Conservation (phyloP, 2,329 filamentous ascomycete species). For the Zymoseptoria ardabiliae region DNA sequence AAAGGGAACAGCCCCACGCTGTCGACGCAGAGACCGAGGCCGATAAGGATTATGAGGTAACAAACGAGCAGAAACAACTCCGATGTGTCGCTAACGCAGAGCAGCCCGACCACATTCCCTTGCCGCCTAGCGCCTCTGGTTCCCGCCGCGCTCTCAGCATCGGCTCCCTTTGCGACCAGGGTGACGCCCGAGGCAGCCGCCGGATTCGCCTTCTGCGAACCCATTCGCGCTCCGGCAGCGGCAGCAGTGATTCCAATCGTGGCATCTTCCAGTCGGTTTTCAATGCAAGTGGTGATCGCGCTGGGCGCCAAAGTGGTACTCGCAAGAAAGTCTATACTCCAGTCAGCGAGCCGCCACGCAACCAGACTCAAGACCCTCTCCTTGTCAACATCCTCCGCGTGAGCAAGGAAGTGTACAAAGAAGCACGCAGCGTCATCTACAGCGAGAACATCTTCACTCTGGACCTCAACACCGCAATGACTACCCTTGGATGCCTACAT, state of each 20-base stretch:
- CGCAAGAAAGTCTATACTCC: neutral
- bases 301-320: neutral
- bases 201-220: constrained; percentile 1
- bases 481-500: constrained; percentile 34
- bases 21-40: constrained; percentile 2
- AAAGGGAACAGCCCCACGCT: constrained; percentile 12
- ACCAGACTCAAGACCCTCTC: constrained; percentile 30
- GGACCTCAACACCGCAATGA: constrained; percentile 31
- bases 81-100: neutral
- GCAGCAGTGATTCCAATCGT: constrained; percentile 1
- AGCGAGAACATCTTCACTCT: constrained; percentile 35
- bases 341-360: constrained; percentile 12
- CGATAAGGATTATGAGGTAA: neutral
- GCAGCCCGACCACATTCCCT: neutral
- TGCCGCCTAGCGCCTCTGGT: neutral
- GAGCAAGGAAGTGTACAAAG: constrained; percentile 35
- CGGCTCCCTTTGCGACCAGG: neutral
- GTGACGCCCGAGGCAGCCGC: neutral
- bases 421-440: constrained; percentile 37
- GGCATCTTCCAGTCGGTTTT: neutral
- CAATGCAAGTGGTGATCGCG: neutral
- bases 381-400: constrained; percentile 33
- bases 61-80: neutral
- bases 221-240: constrained; percentile 1
- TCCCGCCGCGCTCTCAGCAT: neutral